Conservation (phyloP, 148 eudicot genomes). For the Bassia scoparia region DNA sequence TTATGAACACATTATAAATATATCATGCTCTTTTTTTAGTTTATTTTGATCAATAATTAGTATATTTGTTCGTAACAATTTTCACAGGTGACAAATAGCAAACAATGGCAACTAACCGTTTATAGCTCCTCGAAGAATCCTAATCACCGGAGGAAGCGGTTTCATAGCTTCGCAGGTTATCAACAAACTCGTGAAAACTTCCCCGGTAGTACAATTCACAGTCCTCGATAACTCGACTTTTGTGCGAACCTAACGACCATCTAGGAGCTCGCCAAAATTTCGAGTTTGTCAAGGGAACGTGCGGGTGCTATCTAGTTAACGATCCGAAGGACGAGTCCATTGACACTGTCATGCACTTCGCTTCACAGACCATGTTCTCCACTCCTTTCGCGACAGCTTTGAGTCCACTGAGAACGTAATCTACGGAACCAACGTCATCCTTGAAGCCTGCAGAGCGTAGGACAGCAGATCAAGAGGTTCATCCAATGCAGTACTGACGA, state of each 20-base stretch:
- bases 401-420: slow-evolving; percentile 58
- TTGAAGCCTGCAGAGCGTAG: slow-evolving; percentile 54
- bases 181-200: slow-evolving; percentile 42
- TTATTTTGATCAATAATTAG: no score
- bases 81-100: no score
- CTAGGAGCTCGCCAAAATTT: slow-evolving; percentile 42
- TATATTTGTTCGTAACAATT: no score
- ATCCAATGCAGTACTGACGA: no score
- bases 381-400: no score
- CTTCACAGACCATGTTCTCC: slow-evolving; percentile 61
- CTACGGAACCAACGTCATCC: slow-evolving; percentile 53
- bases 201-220: slow-evolving; percentile 45
- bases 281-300: slow-evolving; percentile 52
- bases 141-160: slow-evolving; percentile 63
- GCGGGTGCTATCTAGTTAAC: no score
- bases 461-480: slow-evolving; percentile 49
- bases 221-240: slow-evolving; percentile 59
- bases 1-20: no score
- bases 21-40: no score
- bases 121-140: slow-evolving; percentile 60
- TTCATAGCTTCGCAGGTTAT: slow-evolving; percentile 64
- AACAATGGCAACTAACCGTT: no score
- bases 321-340: slow-evolving; percentile 42
- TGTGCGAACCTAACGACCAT: slow-evolving; percentile 52
- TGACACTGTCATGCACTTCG: slow-evolving; percentile 65